Percentiles rank a stretch among this genome's conserved stretches.
These are phyloP conservation scores for Starmera pachycereana DNA, from an alignment of 805 yeast species.

Conservation along the genomic window DNA sequence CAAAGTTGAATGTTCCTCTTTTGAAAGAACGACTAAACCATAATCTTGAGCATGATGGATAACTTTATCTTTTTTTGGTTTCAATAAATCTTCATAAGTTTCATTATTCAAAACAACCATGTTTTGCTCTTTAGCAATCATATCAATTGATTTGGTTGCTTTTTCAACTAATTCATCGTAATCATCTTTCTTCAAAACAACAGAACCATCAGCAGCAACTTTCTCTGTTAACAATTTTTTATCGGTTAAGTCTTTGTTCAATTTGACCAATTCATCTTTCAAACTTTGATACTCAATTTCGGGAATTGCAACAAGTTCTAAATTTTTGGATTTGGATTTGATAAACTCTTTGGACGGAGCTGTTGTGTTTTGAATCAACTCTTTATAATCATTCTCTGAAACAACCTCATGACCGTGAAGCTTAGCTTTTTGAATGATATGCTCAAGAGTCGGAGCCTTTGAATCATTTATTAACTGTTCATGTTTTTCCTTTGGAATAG, in stretches of 20 bases:
- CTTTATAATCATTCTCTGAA: not conserved
- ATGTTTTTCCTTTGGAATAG: constrained; percentile 1
- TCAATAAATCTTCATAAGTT: constrained; percentile 12
- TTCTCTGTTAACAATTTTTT: constrained; percentile 19
- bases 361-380: not conserved
- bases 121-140: not conserved
- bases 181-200: constrained; percentile 6
- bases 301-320: constrained; percentile 6
- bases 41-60: not conserved
- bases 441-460: constrained; percentile 1
- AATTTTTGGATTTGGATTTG: constrained; percentile 8
- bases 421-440: not conserved
- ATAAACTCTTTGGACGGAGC: constrained; percentile 16
- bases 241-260: constrained; percentile 15
- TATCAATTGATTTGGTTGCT: constrained; percentile 2
- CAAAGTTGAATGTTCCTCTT: constrained; percentile 6
- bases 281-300: constrained; percentile 4
- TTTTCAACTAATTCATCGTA: constrained; percentile 9
- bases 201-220: constrained; percentile 13
- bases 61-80: not conserved
- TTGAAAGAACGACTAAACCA: constrained; percentile 1
- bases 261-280: constrained; percentile 10
- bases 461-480: not conserved
- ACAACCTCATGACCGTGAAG: not conserved
- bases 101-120: constrained; percentile 19